Evolutionary conservation across 2,329 filamentous ascomycete species (phyloP), one percentile per base, ranked within the genome.

Genomic region (Curvularia verruculosa): DNA sequence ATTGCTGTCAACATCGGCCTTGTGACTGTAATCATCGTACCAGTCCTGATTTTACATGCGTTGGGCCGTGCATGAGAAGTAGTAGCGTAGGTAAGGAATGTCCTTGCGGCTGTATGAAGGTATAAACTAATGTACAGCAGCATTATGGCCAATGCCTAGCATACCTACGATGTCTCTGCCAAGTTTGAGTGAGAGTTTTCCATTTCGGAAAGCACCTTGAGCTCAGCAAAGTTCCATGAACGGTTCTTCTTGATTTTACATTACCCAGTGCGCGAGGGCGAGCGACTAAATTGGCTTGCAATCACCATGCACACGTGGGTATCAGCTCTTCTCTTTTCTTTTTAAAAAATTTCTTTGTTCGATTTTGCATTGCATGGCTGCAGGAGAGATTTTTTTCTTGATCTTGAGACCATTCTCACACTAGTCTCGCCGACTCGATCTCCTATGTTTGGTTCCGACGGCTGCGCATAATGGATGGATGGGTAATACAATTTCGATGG

Each of bases 1-100:
- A 63, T 75, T 26, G 56, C 56, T 44, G 56, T 73, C 47, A 76
- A 71, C 54, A 51, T 72, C 47, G 58, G 60, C 10, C 40, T 72
- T 49, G 53, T 60, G 28, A 52, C 52, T 18, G 65, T 57, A 10
- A 70, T 72, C 21, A 26, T 72, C 18, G 59, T 74, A 9, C 68
- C 72, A 3, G 63, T 75, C 31, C 36, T 71, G 23, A 56, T 68
- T 28, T 56, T 56, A 13, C 62, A 68, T 49, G 67, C 67, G 2
- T n/a, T 66, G 49, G 60, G 61, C 36, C 56, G 39, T 49, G 56
- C 61, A 21, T 67, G 58, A 67, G 19, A 10, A 15, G 31, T 3
- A 2, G 7, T n/a, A 5, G 9, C 21, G 7, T 3, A 23, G 18
- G 55, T 46, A 54, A 54, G 45, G 24, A 45, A 28, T 26, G 5